Percentiles rank a stretch among this genome's conserved stretches.
These are phyloP conservation scores for Penicillium sp. DNA, from an alignment of 2,329 filamentous ascomycete genomes.

Conservation along the genomic window DNA sequence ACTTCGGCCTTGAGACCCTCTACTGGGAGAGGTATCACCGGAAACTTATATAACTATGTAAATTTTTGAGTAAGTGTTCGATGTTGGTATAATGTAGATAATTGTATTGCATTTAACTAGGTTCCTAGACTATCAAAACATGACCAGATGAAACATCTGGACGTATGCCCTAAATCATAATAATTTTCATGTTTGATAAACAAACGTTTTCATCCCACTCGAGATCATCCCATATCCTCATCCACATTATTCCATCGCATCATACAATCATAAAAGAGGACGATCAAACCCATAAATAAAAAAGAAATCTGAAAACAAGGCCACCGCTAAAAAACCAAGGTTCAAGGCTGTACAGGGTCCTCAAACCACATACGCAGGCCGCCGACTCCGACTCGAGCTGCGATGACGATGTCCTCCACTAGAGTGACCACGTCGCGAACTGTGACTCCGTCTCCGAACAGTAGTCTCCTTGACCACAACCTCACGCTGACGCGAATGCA, in stretches of 20 bases:
- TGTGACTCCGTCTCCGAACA: constrained; percentile 35
- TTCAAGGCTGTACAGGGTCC: background rate
- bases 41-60: too few species aligned
- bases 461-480: constrained; percentile 43
- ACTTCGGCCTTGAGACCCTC: too few species aligned
- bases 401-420: constrained; percentile 28
- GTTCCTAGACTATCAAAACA: background rate
- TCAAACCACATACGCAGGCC: constrained; percentile 28
- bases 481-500: constrained; percentile 33
- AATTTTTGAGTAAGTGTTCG: too few species aligned
- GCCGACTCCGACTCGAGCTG: constrained; percentile 28
- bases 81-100: too few species aligned
- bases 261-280: constrained; percentile 1
- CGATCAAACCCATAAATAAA: background rate
- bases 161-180: background rate
- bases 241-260: background rate
- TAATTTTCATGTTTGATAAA: background rate
- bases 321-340: background rate
- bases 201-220: background rate
- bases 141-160: background rate
- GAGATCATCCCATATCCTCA: background rate
- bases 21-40: too few species aligned
- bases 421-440: constrained; percentile 35
- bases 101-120: background rate
- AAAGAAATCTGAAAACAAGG: background rate